Conservation (phyloP, 2,329 filamentous ascomycete genomes). For the Xenoacremonium recifei region DNA sequence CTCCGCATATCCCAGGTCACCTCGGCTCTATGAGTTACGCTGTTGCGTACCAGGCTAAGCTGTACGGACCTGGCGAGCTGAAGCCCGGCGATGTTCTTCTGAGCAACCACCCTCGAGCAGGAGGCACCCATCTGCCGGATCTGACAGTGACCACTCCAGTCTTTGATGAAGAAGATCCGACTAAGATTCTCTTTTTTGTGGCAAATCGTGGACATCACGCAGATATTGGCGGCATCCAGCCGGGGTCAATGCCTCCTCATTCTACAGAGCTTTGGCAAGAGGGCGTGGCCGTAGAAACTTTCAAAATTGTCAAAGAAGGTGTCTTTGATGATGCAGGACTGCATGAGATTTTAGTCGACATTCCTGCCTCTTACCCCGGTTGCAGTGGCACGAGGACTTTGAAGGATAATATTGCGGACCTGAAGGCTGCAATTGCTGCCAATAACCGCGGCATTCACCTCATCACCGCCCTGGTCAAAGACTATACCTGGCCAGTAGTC, state of each 20-base stretch:
- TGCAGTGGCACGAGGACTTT: conserved; percentile 65
- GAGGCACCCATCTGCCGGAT: conserved; percentile 30
- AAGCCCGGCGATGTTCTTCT: conserved; percentile 73
- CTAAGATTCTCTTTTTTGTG: conserved; percentile 32
- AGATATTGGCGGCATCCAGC: conserved; percentile 58
- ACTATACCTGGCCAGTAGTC: conserved; percentile 75
- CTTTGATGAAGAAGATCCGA: conserved; percentile 27
- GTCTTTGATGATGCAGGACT: conserved; percentile 43
- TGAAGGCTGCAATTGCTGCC: conserved; percentile 82
- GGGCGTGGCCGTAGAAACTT: conserved; percentile 53
- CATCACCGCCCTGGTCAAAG: conserved; percentile 72
- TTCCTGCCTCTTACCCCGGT: conserved; percentile 20
- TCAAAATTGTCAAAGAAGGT: conserved; percentile 27
- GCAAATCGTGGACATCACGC: conserved; percentile 33
- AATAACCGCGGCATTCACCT: conserved; percentile 82
- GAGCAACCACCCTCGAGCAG: conserved; percentile 57
- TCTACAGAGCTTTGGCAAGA: conserved; percentile 60
- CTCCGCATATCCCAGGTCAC: conserved; percentile 74
- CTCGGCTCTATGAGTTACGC: conserved; percentile 76
- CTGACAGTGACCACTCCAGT: conserved; percentile 28
- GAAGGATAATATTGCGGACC: conserved; percentile 79
- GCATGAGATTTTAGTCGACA: conserved; percentile 56
- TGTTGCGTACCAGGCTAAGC: conserved; percentile 64
- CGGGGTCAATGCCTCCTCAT: conserved; percentile 73
- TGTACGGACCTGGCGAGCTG: conserved; percentile 65